Conservation (phyloP, 2,329 filamentous ascomycete genomes). For the Talaromyces sp. region DNA sequence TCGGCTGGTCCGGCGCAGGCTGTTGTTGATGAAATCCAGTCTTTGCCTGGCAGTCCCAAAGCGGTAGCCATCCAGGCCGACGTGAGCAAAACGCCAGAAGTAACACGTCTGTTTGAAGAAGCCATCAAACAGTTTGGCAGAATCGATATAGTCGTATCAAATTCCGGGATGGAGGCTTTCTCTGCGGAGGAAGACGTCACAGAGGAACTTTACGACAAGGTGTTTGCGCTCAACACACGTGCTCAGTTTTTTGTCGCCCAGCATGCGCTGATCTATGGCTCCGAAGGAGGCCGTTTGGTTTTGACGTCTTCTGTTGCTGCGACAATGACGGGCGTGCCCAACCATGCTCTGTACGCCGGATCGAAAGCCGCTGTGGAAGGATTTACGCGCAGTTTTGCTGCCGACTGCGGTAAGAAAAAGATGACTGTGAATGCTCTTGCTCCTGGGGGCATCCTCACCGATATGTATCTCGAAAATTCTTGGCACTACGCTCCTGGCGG, state of each 20-base stretch:
- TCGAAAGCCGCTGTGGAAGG: slow-evolving; percentile 72
- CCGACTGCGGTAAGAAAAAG: slow-evolving; percentile 61
- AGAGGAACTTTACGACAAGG: slow-evolving; percentile 40
- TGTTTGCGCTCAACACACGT: slow-evolving; percentile 58
- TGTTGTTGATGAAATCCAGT: slow-evolving; percentile 21
- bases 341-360: slow-evolving; percentile 68
- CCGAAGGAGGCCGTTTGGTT: slow-evolving; percentile 66
- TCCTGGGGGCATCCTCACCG: slow-evolving; percentile 63
- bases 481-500: slow-evolving; percentile 58
- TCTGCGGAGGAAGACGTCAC: slow-evolving; percentile 18
- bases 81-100: slow-evolving; percentile 1
- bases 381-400: slow-evolving; percentile 69
- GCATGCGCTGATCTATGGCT: slow-evolving; percentile 64
- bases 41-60: not conserved
- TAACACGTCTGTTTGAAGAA: not conserved
- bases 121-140: not conserved
- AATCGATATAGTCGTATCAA: slow-evolving; percentile 42
- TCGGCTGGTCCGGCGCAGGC: slow-evolving; percentile 56
- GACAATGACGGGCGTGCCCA: slow-evolving; percentile 58
- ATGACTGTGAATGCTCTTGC: slow-evolving; percentile 61
- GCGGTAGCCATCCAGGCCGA: not conserved
- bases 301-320: slow-evolving; percentile 67
- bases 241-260: slow-evolving; percentile 60
- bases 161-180: slow-evolving; percentile 49
- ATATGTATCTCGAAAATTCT: slow-evolving; percentile 69